These are phyloP conservation scores for Penicillium sp. DNA, from an alignment of 2,329 filamentous ascomycete genomes.

Conservation along the genomic window DNA sequence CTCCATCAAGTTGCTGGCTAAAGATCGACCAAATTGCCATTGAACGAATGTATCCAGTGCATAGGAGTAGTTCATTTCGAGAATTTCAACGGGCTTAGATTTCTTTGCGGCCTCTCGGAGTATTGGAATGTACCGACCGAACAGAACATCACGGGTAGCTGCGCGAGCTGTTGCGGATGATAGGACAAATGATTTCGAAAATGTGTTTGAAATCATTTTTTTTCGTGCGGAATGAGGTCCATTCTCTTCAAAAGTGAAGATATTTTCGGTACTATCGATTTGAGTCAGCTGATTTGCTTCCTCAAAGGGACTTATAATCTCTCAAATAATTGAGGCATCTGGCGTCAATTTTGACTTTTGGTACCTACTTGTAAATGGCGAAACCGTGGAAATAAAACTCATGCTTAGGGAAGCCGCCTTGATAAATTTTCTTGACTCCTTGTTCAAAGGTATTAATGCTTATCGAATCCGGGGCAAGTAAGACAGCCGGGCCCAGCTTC, in stretches of 20 bases:
- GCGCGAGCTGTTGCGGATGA: neutral
- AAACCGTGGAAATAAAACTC: conserved; percentile 3
- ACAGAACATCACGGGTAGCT: neutral
- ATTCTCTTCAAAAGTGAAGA: neutral
- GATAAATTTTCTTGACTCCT: conserved; percentile 4
- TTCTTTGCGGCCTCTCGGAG: neutral
- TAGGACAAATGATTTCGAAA: neutral
- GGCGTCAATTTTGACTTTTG: no score
- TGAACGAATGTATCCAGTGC: conserved; percentile 1
- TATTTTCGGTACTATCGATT: neutral
- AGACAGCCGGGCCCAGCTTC: neutral
- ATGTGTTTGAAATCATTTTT: neutral
- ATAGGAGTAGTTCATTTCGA: neutral
- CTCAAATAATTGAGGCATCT: no score
- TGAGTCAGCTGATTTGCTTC: no score
- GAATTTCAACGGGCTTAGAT: neutral
- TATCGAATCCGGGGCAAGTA: neutral
- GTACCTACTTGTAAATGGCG: neutral
- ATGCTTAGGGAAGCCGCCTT: conserved; percentile 1
- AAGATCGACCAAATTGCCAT: neutral
- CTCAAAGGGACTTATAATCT: no score
- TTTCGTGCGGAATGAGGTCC: neutral
- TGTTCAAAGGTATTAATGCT: conserved; percentile 1
- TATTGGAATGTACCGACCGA: neutral
- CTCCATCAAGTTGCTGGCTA: conserved; percentile 1